A percentile compares a stretch with the other conserved stretches of the same genome.
These are phyloP conservation scores for Phyllostachys edulis DNA, from an alignment of 176 grass and related monocot genomes.

Conservation along the genomic window DNA sequence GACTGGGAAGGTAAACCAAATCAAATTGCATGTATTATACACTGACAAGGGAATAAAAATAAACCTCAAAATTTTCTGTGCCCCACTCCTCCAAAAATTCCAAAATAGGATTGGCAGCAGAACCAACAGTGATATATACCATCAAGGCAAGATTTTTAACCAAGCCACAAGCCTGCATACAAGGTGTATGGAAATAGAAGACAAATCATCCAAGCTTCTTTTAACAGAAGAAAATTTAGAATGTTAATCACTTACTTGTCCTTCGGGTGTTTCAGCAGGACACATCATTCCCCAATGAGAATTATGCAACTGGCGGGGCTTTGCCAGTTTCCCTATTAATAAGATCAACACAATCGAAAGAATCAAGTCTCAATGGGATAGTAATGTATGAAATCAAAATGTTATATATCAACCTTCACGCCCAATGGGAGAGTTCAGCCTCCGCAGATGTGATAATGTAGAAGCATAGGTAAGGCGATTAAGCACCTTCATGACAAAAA, in stretches of 20 bases:
- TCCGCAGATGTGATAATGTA: conserved; percentile 93
- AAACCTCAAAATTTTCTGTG: conserved; percentile 98
- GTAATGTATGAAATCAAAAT: conserved; percentile 15
- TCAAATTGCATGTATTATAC: conserved; percentile 17
- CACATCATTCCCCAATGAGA: conserved; percentile 99
- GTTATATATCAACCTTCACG: conserved; percentile 73
- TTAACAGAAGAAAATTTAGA: neutral
- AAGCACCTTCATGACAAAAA: conserved; percentile 65
- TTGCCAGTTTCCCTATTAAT: conserved; percentile 86
- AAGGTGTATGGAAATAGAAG: conserved; percentile 20
- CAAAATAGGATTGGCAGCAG: conserved; percentile 97
- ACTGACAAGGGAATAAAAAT: conserved; percentile 12
- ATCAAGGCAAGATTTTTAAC: conserved; percentile 99
- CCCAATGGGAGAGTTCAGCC: conserved; percentile 96
- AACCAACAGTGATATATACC: conserved; percentile 98
- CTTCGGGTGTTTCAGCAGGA: conserved; percentile 98
- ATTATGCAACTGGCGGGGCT: conserved; percentile 94
- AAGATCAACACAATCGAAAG: conserved; percentile 16
- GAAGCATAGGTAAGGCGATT: conserved; percentile 98
- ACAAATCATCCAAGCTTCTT: conserved; percentile 17
- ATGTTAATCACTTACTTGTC: conserved; percentile 56
- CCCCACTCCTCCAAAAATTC: conserved; percentile 99
- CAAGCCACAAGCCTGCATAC: conserved; percentile 84
- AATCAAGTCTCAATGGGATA: neutral
- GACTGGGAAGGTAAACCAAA: neutral